phyloP scores from a whole-genome alignment of 805 yeast genomes.

The Kuraishia floccosa region DNA sequence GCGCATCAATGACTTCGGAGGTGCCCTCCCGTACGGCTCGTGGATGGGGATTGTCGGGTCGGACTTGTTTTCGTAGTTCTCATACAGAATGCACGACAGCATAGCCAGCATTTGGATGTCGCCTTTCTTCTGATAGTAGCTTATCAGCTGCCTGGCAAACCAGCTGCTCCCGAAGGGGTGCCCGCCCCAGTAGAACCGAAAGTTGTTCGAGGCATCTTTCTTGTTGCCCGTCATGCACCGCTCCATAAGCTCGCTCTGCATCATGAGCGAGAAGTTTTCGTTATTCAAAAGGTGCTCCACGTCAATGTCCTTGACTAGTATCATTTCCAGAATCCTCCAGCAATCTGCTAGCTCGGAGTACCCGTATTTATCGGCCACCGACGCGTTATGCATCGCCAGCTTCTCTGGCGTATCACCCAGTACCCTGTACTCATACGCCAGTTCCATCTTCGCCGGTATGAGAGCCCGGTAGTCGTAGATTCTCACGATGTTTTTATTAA shows the following conservation, averaged over 20 bases:
- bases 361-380: conserved; percentile 55
- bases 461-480: conserved; percentile 56
- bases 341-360: conserved; percentile 55
- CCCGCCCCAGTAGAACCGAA: conserved; percentile 46
- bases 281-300: conserved; percentile 8
- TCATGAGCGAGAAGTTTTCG: conserved; percentile 3
- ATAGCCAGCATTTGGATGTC: conserved; percentile 87
- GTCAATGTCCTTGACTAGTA: conserved; percentile 29
- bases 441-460: conserved; percentile 63
- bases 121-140: conserved; percentile 48
- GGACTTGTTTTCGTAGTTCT: conserved; percentile 18
- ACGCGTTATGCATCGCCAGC: conserved; percentile 59
- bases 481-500: conserved; percentile 42
- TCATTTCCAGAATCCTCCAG: conserved; percentile 54
- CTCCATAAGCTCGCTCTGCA: conserved; percentile 7
- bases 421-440: conserved; percentile 57
- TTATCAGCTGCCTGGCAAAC: conserved; percentile 51
- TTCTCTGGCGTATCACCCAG: conserved; percentile 53
- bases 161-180: conserved; percentile 69
- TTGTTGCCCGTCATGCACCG: conserved; percentile 8
- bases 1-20: not conserved
- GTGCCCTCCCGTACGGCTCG: conserved; percentile 24
- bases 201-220: conserved; percentile 4
- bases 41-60: conserved; percentile 28
- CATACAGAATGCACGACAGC: conserved; percentile 64